Percentiles rank a stretch among this genome's conserved stretches.
Conservation (phyloP, 352 stramenopile species). For the Globisporangium okanoganense region DNA sequence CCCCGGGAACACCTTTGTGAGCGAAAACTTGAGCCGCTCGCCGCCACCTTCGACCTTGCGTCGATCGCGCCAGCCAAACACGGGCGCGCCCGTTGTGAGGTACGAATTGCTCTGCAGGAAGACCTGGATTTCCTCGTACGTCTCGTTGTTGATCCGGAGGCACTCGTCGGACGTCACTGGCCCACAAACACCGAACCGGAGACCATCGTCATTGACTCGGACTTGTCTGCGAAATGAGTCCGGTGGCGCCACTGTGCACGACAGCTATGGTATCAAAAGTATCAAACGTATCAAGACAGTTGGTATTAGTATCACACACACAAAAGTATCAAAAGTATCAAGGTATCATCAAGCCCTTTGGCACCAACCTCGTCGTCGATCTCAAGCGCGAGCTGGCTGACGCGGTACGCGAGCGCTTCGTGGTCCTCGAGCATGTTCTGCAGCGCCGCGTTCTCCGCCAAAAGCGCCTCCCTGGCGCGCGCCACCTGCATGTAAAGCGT, state of each 20-base stretch:
- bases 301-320: background rate
- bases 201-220: background rate
- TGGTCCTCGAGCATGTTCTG: background rate
- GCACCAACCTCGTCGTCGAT: slow-evolving; percentile 13
- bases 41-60: slow-evolving; percentile 22
- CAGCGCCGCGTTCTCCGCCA: background rate
- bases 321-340: background rate
- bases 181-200: background rate
- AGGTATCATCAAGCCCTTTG: background rate
- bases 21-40: slow-evolving; percentile 48
- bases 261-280: background rate
- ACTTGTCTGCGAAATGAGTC: background rate
- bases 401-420: slow-evolving; percentile 21
- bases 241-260: background rate
- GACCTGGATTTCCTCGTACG: background rate
- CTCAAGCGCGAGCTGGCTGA: slow-evolving; percentile 36
- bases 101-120: slow-evolving; percentile 20
- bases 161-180: background rate
- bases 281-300: background rate
- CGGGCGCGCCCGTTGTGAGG: slow-evolving; percentile 34
- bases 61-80: slow-evolving; percentile 56
- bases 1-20: slow-evolving; percentile 45
- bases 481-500: background rate
- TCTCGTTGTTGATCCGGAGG: background rate
- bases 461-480: background rate